Evolutionary conservation across 2,329 filamentous ascomycete species (phyloP).

Genomic region (Fusarium chaquense): DNA sequence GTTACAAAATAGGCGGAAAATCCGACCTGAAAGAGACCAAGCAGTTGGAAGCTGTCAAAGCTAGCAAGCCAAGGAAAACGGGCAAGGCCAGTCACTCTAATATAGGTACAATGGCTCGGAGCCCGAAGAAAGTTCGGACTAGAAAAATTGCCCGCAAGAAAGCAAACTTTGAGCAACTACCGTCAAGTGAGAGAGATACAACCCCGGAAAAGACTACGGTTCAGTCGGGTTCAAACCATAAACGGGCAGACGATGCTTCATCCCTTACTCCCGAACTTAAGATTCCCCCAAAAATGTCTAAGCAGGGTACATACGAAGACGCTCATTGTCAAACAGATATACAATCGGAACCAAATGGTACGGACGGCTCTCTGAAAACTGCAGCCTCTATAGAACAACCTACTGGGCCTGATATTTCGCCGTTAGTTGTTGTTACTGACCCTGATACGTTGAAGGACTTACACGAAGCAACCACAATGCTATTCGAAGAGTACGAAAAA

Average conservation of each 20-base stretch:
- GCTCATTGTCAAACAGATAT: constrained; percentile 30
- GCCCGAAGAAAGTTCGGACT: neutral
- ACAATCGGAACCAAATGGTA: neutral
- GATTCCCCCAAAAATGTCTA: neutral
- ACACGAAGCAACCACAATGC: constrained; percentile 41
- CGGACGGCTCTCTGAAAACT: too few species aligned
- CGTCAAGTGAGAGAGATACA: neutral
- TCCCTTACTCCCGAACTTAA: neutral
- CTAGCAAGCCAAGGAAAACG: neutral
- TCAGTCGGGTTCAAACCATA: neutral
- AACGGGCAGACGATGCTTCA: neutral
- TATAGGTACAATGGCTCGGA: neutral
- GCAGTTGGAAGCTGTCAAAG: neutral
- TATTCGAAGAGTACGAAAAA: constrained; percentile 52
- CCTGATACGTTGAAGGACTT: constrained; percentile 42
- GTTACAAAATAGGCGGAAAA: neutral
- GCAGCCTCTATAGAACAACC: neutral
- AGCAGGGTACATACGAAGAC: constrained; percentile 8
- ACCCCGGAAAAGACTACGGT: neutral
- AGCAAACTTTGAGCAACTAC: neutral
- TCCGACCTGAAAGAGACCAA: neutral
- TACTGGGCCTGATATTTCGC: neutral
- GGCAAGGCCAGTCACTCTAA: too few species aligned
- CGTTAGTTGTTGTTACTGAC: constrained; percentile 46
- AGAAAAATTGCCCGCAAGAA: neutral